A percentile compares a stretch with the other conserved stretches of the same genome.
Evolutionary conservation across 2,329 filamentous ascomycete genomes (phyloP).

Genomic region (Volutella citrinella): DNA sequence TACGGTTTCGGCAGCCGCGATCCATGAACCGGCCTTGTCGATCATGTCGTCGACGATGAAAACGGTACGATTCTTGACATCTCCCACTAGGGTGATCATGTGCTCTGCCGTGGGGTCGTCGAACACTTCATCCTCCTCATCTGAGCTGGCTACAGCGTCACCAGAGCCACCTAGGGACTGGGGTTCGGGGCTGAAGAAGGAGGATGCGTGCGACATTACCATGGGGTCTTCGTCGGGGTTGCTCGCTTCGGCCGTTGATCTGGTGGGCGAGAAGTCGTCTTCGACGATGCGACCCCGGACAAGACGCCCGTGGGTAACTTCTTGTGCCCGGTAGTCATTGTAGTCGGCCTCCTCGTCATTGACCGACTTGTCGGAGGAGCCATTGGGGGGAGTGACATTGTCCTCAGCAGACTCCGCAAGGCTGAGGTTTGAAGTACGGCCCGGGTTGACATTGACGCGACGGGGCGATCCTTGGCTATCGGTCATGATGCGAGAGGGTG

Average conservation of each 20-base stretch:
- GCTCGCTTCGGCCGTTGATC: conserved; percentile 66
- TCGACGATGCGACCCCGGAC: conserved; percentile 95
- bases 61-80: conserved; percentile 83
- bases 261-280: conserved; percentile 77
- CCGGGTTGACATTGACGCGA: conserved; percentile 26
- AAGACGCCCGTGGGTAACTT: conserved; percentile 87
- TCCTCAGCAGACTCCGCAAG: conserved; percentile 10
- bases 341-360: conserved; percentile 51
- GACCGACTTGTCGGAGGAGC: conserved; percentile 24
- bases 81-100: conserved; percentile 95
- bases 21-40: conserved; percentile 95
- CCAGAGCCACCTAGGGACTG: conserved; percentile 76
- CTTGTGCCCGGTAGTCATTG: conserved; percentile 76
- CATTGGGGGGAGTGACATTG: conserved; percentile 19
- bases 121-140: conserved; percentile 91
- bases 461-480: conserved; percentile 45
- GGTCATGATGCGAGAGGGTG: conserved; percentile 33
- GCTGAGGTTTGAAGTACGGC: conserved; percentile 12
- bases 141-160: conserved; percentile 78
- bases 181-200: conserved; percentile 67
- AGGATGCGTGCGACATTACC: conserved; percentile 75
- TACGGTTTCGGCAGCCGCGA: conserved; percentile 93
- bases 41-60: conserved; percentile 99
- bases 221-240: conserved; percentile 76
- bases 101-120: conserved; percentile 80